Conservation (phyloP, 345 rosid species). For the Aquilaria yunnanensis region DNA sequence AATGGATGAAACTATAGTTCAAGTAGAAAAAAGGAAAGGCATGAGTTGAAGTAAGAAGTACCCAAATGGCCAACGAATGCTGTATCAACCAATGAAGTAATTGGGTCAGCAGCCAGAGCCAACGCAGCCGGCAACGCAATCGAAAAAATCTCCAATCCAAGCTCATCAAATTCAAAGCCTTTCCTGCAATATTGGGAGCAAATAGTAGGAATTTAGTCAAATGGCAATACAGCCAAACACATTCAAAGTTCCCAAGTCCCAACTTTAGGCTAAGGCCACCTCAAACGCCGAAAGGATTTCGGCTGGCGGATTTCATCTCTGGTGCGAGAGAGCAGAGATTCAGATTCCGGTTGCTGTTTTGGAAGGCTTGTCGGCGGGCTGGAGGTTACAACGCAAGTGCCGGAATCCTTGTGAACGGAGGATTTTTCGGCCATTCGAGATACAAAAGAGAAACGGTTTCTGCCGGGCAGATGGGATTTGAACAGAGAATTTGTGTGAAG, state of each 20-base stretch:
- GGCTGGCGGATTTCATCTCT: slow-evolving; percentile 11
- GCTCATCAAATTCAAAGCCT: slow-evolving; percentile 44
- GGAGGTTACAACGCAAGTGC: slow-evolving; percentile 21
- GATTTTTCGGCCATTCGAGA: slow-evolving; percentile 23
- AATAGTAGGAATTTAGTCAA: not conserved
- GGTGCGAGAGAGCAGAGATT: slow-evolving; percentile 9
- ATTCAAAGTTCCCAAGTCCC: not conserved
- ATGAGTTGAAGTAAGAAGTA: slow-evolving; percentile 12
- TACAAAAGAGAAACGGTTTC: slow-evolving; percentile 20
- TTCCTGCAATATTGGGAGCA: slow-evolving; percentile 16
- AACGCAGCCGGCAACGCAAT: slow-evolving; percentile 92
- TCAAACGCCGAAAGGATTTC: slow-evolving; percentile 18
- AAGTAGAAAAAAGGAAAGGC: not conserved
- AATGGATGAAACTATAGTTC: not conserved
- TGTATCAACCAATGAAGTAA: slow-evolving; percentile 74
- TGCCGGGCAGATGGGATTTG: slow-evolving; percentile 6
- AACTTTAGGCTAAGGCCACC: slow-evolving; percentile 14
- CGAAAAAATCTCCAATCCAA: slow-evolving; percentile 65
- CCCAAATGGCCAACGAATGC: slow-evolving; percentile 89
- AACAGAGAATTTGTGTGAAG: slow-evolving; percentile 10
- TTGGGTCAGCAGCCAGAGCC: slow-evolving; percentile 93
- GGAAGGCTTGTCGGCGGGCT: slow-evolving; percentile 9
- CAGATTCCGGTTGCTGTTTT: slow-evolving; percentile 1
- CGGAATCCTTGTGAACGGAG: slow-evolving; percentile 21
- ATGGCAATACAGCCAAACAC: not conserved